phyloP scores from a whole-genome alignment of 371 early-diverging fungal species.

The Thermomucor indicae-seudaticae region DNA sequence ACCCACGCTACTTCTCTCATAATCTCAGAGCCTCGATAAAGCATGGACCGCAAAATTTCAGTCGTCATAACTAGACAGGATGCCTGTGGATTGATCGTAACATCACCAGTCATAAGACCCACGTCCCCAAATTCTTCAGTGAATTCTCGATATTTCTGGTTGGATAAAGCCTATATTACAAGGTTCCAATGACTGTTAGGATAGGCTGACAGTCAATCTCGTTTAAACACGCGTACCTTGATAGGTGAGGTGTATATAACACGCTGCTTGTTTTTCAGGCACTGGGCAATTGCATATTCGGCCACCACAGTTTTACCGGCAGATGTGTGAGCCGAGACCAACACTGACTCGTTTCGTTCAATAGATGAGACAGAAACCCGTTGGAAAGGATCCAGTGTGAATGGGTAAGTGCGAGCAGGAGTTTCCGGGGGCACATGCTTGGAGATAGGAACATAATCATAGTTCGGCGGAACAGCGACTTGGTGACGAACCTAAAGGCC shows the following conservation, averaged over 20 bases:
- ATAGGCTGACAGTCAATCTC: neutral
- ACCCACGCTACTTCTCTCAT: constrained; percentile 99
- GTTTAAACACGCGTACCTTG: constrained; percentile 58
- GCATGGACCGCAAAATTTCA: constrained; percentile 99
- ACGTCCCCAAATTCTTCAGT: constrained; percentile 98
- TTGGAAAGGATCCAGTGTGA: constrained; percentile 99
- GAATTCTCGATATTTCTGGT: constrained; percentile 99
- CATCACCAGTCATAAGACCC: constrained; percentile 99
- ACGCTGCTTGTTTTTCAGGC: constrained; percentile 91
- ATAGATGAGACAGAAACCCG: constrained; percentile 88
- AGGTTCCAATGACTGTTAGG: neutral
- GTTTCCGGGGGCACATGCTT: constrained; percentile 76
- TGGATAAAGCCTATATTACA: constrained; percentile 87
- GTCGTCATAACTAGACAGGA: constrained; percentile 99
- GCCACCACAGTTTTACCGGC: constrained; percentile 99
- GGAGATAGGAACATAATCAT: constrained; percentile 82
- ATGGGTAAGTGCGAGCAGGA: constrained; percentile 91
- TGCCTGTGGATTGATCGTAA: constrained; percentile 97
- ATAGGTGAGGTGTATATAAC: constrained; percentile 99
- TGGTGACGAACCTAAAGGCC: constrained; percentile 84
- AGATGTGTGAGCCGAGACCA: constrained; percentile 99
- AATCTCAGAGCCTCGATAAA: constrained; percentile 98
- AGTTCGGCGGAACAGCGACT: constrained; percentile 90
- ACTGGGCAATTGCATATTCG: constrained; percentile 99
- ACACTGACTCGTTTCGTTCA: constrained; percentile 94